phyloP scores from a whole-genome alignment of 805 yeast genomes.

The Lipomyces kockii region DNA sequence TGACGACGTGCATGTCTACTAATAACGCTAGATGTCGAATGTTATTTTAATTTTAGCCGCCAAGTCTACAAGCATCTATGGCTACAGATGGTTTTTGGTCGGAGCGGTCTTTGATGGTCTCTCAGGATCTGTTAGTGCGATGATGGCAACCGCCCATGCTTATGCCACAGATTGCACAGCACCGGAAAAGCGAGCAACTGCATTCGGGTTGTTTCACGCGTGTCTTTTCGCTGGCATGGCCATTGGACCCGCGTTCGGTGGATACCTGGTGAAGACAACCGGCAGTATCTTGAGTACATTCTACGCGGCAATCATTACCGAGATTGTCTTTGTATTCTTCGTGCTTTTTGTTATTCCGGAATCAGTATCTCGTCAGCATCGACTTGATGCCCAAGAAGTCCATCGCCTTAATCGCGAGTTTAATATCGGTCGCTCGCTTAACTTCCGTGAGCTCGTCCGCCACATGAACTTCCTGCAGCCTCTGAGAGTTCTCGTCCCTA shows the following conservation, averaged over 20 bases:
- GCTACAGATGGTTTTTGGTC: constrained; percentile 48
- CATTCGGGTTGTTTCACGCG: constrained; percentile 42
- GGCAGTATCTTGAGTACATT: constrained; percentile 24
- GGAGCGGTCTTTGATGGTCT: constrained; percentile 54
- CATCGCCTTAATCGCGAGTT: constrained; percentile 17
- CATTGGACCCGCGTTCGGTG: constrained; percentile 40
- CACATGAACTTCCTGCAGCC: constrained; percentile 38
- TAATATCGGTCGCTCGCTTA: constrained; percentile 9
- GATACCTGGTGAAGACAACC: constrained; percentile 33
- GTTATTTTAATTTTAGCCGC: constrained; percentile 21
- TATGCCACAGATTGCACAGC: constrained; percentile 77
- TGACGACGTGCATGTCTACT: not conserved
- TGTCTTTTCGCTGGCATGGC: constrained; percentile 41
- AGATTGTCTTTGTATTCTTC: constrained; percentile 16
- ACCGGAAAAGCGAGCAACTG: constrained; percentile 55
- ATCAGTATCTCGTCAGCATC: constrained; percentile 29
- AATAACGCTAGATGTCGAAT: constrained; percentile 9
- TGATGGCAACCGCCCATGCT: constrained; percentile 64
- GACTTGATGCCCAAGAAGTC: constrained; percentile 28
- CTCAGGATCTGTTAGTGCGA: constrained; percentile 66
- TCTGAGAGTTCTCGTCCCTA: constrained; percentile 35
- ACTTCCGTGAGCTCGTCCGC: constrained; percentile 9
- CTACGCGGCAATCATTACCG: constrained; percentile 14
- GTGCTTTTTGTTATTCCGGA: constrained; percentile 31
- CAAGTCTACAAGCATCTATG: constrained; percentile 14